These are phyloP conservation scores for Phialophora macrospora DNA, from an alignment of 2,329 filamentous ascomycete species.

Conservation along the genomic window DNA sequence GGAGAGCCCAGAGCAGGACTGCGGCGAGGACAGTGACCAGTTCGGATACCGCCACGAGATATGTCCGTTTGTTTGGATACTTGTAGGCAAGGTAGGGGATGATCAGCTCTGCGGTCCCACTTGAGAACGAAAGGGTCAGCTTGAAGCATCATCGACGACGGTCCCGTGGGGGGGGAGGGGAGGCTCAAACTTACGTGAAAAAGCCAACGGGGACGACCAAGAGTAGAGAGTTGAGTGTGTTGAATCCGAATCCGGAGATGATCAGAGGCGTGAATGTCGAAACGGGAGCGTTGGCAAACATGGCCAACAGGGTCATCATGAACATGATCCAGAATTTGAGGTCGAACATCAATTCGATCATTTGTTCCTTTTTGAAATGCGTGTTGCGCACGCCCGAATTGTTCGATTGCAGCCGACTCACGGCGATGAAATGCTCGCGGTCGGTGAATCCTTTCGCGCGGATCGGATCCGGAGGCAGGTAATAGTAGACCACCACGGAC, in stretches of 20 bases:
- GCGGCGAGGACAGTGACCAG: no score
- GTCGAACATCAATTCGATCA: constrained; percentile 62
- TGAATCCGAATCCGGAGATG: constrained; percentile 55
- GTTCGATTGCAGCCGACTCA: constrained; percentile 65
- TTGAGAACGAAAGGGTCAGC: no score
- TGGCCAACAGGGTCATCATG: constrained; percentile 64
- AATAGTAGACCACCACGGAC: constrained; percentile 66
- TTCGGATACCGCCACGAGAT: no score
- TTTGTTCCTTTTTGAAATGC: constrained; percentile 63
- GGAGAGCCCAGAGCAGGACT: no score
- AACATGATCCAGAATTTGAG: constrained; percentile 66
- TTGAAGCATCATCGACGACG: no score
- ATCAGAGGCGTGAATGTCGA: constrained; percentile 73
- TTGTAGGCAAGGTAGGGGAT: no score
- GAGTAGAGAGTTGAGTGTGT: no score
- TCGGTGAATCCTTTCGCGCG: constrained; percentile 70
- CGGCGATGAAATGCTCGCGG: constrained; percentile 67
- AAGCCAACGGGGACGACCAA: no score
- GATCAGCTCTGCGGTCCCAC: no score
- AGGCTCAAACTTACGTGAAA: no score
- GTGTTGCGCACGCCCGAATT: constrained; percentile 68
- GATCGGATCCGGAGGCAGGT: constrained; percentile 67
- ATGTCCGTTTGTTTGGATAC: no score
- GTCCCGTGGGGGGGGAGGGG: no score
- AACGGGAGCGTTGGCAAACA: constrained; percentile 69